A percentile compares a stretch with the other conserved stretches of the same genome.
Conservation (phyloP, 352 stramenopile species). For the Globisporangium parvum region DNA sequence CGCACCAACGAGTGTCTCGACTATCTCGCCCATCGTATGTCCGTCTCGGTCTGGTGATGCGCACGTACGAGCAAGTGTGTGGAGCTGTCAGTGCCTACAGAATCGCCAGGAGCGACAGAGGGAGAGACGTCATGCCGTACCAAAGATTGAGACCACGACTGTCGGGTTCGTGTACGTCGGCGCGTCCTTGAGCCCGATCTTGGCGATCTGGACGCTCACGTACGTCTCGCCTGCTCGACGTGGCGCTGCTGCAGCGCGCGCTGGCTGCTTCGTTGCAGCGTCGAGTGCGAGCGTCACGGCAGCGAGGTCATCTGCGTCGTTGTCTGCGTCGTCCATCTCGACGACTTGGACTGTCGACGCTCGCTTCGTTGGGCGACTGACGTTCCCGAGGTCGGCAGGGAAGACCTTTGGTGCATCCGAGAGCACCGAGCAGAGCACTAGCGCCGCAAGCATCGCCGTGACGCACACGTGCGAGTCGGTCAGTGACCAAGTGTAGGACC, state of each 20-base stretch:
- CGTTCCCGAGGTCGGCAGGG: slow-evolving; percentile 17
- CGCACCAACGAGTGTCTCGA: slow-evolving; percentile 38
- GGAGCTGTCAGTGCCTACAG: neutral
- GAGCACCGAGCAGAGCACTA: slow-evolving; percentile 32
- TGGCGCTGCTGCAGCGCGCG: neutral
- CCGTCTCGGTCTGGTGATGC: slow-evolving; percentile 30
- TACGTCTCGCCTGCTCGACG: slow-evolving; percentile 30
- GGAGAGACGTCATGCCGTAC: slow-evolving; percentile 10
- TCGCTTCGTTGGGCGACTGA: slow-evolving; percentile 16
- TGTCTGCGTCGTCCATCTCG: slow-evolving; percentile 17
- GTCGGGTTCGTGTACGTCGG: slow-evolving; percentile 53
- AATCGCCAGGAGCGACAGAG: neutral
- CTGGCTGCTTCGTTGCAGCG: neutral
- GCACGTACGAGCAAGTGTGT: too few species aligned
- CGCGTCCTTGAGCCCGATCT: slow-evolving; percentile 69
- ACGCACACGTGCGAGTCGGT: neutral
- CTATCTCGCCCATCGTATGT: slow-evolving; percentile 44
- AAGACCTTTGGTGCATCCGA: slow-evolving; percentile 38
- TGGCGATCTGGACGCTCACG: slow-evolving; percentile 40
- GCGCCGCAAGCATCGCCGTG: neutral
- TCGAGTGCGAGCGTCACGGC: neutral
- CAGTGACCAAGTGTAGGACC: neutral
- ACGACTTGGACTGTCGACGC: slow-evolving; percentile 25
- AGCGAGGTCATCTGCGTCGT: slow-evolving; percentile 15
- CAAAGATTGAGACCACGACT: slow-evolving; percentile 54